Evolutionary conservation across 2,329 filamentous ascomycete species (phyloP), one percentile per base, ranked within the genome.

Genomic region (Fusarium penzigii): DNA sequence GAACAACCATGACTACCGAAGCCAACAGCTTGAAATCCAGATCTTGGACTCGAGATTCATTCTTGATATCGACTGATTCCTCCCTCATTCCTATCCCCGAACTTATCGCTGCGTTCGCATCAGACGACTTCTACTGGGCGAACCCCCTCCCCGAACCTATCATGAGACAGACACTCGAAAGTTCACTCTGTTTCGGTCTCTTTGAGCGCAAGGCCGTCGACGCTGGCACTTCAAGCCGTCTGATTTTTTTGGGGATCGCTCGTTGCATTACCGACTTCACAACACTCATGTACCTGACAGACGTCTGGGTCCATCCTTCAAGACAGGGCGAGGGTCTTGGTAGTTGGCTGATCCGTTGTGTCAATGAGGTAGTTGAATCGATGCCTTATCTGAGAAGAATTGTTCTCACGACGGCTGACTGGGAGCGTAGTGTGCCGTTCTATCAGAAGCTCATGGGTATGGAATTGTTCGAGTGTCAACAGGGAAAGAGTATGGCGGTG

Each of bases 241-340:
- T 10, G 11, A 61, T 14, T 1, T 49, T 72, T 12, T 53, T 72
- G 3, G 71, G 71, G 4, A 58, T 73, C 29, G 63, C 66, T 3
- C 63, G 86, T 14, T 67, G 86, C 6, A 70, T 89, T 44, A 90
- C 86, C 0, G 87, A 90, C 64, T 78, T 78, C 52, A 75, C 80
- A 10, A 86, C 85, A 0, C 83, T 88, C 58, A 80, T 78, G 3
- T 89, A 87, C 29, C 47, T 73, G 12, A 85, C 85, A 1, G 86
- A 89, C 57, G 80, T 88, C 0, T 89, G 84, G 66, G 71, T 89
- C 4, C 65, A 80, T 1, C 72, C 78, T 0, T 70, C 74, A 17
- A 78, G 81, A 52, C 83, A 84, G 62, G 77, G 79, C 1, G 70
- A 75, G 7, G 85, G 86, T 0, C 70, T 89, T 1, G 86, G 82